Evolutionary conservation across 345 rosid genomes (phyloP), one percentile per base, ranked within the genome.

Genomic region (Microcos paniculata): DNA sequence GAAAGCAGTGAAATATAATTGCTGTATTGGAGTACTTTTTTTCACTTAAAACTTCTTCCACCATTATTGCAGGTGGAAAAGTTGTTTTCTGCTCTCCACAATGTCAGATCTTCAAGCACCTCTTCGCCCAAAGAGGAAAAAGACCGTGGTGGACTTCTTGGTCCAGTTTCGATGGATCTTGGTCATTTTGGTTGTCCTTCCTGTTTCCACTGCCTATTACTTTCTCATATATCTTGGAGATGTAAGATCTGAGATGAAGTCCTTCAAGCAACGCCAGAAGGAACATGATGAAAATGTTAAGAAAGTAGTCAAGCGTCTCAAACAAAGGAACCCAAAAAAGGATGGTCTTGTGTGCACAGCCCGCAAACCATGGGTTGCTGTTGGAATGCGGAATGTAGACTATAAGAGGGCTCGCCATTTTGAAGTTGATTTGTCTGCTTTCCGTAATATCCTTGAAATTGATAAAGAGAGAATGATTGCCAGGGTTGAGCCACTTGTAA

Each of bases 321-420:
- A 96, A 75, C 77, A 90, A 77, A 89, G 99, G 80, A 75, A 96
- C 52, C 85, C 96, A 3, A 79, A 87, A 56, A 94, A 92, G 83
- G 99, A 94, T 77, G 99, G 99, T 14, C 98, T 96, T 16, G 98
- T 96, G 70, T 96, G 99, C 88, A 94, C 99, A 0, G 99, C 98
- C 1, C 98, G 98, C 40, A 96, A 96, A 83, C 99, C 99, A 6
- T 96, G 98, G 97, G 86, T 94, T 56, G 98, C 98, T 13, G 99
- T 96, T 52, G 99, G 99, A 69, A 96, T 96, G 99, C 80, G 99
- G 70, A 96, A 96, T 84, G 99, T 96, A 38, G 99, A 96, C 85
- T 96, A 96, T 79, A 96, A 96, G 82, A 83, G 99, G 74, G 98
- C 98, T 5, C 82, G 98, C 2, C 99, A 94, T 81, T 96, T 85